A percentile compares a stretch with the other conserved stretches of the same genome.
Conservation (phyloP, 2,329 filamentous ascomycete genomes). For the Sclerotinia trifoliorum region DNA sequence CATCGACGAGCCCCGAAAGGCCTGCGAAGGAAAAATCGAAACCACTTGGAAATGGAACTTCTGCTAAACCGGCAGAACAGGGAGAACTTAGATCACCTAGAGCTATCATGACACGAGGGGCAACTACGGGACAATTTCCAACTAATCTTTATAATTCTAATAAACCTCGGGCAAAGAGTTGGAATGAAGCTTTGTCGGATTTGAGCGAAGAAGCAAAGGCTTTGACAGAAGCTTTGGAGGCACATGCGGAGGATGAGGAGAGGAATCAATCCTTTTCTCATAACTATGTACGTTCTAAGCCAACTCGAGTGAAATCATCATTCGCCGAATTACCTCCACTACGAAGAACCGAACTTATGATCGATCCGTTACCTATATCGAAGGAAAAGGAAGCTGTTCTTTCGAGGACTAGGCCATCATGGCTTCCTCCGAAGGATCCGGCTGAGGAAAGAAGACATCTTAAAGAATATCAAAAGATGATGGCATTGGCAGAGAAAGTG, state of each 20-base stretch:
- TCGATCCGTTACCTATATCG: conserved; percentile 78
- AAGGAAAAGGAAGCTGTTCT: conserved; percentile 85
- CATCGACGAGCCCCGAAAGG: conserved; percentile 40
- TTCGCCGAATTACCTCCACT: conserved; percentile 63
- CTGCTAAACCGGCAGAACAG: conserved; percentile 56
- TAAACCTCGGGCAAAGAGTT: conserved; percentile 66
- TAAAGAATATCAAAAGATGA: conserved; percentile 82
- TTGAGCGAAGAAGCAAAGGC: conserved; percentile 71
- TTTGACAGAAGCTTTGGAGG: conserved; percentile 77
- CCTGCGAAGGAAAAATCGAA: conserved; percentile 36
- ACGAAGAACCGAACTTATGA: conserved; percentile 67
- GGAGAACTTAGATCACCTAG: conserved; percentile 49
- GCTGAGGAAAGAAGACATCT: conserved; percentile 89
- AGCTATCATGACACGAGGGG: conserved; percentile 45
- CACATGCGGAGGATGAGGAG: conserved; percentile 68
- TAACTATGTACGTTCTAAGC: conserved; percentile 43
- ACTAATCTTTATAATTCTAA: conserved; percentile 47
- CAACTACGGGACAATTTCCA: conserved; percentile 55
- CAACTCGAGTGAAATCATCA: conserved; percentile 61
- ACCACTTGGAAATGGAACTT: conserved; percentile 59
- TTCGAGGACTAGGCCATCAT: conserved; percentile 76
- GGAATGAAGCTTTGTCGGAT: conserved; percentile 67
- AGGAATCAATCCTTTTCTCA: conserved; percentile 40
- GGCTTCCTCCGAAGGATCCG: conserved; percentile 83
- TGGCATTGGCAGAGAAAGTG: conserved; percentile 60